Percentiles rank a stretch among this genome's conserved stretches.
Conservation (phyloP, 495 filamentous ascomycete species). For the Xylaria sp. region DNA sequence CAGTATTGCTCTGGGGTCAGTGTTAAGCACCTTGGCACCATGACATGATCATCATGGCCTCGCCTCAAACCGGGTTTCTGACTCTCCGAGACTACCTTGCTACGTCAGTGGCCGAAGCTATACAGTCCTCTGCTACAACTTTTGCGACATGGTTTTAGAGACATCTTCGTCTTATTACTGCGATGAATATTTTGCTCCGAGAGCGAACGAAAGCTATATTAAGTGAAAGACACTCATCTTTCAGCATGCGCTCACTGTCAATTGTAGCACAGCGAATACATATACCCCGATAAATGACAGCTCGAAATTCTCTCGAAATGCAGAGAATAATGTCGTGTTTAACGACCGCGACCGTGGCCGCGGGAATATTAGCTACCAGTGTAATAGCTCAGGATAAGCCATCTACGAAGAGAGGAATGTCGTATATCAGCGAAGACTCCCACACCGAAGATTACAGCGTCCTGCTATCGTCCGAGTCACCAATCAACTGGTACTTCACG, state of each 20-base stretch:
- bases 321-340: neutral
- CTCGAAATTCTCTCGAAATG: conserved; percentile 2
- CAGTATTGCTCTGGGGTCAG: neutral
- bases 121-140: neutral
- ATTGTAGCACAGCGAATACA: neutral
- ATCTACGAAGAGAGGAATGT: conserved; percentile 27
- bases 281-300: neutral
- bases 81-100: neutral
- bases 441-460: conserved; percentile 23
- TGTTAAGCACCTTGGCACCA: conserved; percentile 3
- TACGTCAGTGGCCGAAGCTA: conserved; percentile 9
- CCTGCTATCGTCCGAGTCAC: conserved; percentile 24
- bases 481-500: conserved; percentile 31
- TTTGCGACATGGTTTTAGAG: neutral
- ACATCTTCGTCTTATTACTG: neutral
- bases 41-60: neutral
- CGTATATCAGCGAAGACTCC: conserved; percentile 20
- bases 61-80: conserved; percentile 9
- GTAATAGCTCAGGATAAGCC: conserved; percentile 2
- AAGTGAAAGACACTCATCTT: neutral
- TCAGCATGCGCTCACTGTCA: neutral
- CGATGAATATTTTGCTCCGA: neutral
- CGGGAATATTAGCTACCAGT: conserved; percentile 6
- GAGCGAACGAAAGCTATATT: neutral
- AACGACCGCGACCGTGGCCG: neutral